Percentiles rank a stretch among this genome's conserved stretches.
These are phyloP conservation scores for Komagataella ulmi DNA, from an alignment of 805 yeast genomes.

Conservation along the genomic window DNA sequence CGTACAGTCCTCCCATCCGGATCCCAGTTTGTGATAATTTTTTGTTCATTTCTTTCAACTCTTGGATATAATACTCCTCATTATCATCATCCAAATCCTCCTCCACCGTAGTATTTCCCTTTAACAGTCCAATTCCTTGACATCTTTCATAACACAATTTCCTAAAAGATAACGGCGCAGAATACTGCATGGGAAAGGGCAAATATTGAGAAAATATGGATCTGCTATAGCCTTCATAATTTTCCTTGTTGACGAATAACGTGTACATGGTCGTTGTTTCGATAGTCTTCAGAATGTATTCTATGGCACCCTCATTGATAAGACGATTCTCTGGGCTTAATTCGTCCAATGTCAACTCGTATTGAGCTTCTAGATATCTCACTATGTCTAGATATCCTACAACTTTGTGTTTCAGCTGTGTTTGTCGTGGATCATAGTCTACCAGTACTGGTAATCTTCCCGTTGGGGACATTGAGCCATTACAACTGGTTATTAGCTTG, in stretches of 20 bases:
- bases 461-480: constrained; percentile 37
- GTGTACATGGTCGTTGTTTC: constrained; percentile 40
- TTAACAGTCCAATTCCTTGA: constrained; percentile 17
- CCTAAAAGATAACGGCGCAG: constrained; percentile 40
- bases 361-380: constrained; percentile 11
- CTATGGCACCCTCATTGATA: constrained; percentile 29
- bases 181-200: constrained; percentile 68
- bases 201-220: constrained; percentile 35
- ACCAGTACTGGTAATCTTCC: constrained; percentile 36
- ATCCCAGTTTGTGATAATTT: constrained; percentile 13
- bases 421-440: constrained; percentile 2
- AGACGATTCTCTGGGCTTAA: constrained; percentile 17
- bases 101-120: constrained; percentile 15
- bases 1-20: constrained; percentile 12
- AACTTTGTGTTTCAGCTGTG: constrained; percentile 7
- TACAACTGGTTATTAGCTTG: constrained; percentile 39
- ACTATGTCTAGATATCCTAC: constrained; percentile 31
- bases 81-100: constrained; percentile 3
- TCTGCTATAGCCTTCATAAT: constrained; percentile 50
- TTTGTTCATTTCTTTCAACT: constrained; percentile 13
- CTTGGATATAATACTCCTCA: constrained; percentile 13
- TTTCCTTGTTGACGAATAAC: constrained; percentile 37
- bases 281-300: constrained; percentile 26
- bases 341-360: constrained; percentile 4
- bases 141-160: constrained; percentile 17